Base-by-base conservation (phyloP, 176 grass and related monocot genomes). In the Secale cereale region DNA sequence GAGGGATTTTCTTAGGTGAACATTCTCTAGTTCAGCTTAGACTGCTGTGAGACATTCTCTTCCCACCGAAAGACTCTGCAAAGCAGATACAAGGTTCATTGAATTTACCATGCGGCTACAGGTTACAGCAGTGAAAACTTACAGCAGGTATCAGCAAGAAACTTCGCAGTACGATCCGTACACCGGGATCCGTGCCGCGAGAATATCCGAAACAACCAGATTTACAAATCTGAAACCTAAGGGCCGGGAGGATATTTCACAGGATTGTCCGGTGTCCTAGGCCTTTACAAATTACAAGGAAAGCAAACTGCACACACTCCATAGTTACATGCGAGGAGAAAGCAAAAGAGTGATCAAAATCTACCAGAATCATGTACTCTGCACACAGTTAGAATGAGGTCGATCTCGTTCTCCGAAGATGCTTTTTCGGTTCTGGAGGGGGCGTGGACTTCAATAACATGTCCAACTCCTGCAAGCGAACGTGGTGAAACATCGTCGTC, bases 331-430 rank as follows among this genome's bases (percentile, higher is more conserved):
- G 60, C 60, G 7, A 46, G 30, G 39, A 30, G 37, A 50, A 48
- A 65, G 16, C 17, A 80, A 48, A 31, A 30, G 27, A n/a, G 78
- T 2, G 37, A 65, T 3, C 37, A 19, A 52, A 43, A 80, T 67
- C 61, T 66, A 32, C 78, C 76, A 65, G 25, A 65, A 65, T 17
- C 39, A 5, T 65, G 17, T 15, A 48, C 77, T 79, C 5, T 30
- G 27, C 37, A 76, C 26, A 79, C 27, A 31, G 19, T 66, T 66
- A 80, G 78, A 80, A 80, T n/a, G 78, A 66, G 19, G 40, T 67
- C 4, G 40, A 81, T 81, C 62, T 32, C 31, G 40, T 50, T 66
- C 78, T 80, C 61, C 61, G 61, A 32, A 48, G 78, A 22, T n/a
- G 40, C 4, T 30, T n/a, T 66, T 33, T 80, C 7, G 78, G 61